Base-by-base conservation (phyloP, 805 yeast genomes). In the Cyberlindnera saturnus region DNA sequence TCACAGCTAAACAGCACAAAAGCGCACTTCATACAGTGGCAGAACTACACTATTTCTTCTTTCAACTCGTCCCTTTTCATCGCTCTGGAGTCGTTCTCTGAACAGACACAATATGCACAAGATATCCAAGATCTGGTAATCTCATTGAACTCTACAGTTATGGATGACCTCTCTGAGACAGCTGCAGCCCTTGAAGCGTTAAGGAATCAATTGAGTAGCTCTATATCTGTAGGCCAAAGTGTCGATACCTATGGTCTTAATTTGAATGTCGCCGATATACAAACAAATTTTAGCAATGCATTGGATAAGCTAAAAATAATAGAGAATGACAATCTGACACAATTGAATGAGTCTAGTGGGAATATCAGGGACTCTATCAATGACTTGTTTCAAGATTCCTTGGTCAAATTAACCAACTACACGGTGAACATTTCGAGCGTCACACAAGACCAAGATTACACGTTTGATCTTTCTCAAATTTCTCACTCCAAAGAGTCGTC, bases 201-300 rank as follows among this genome's bases (percentile, higher is more conserved):
- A 1, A 40, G 38, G 23, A 6, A 34, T 11, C 36, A 42, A 13
- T 30, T 47, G 19, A 26, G 17, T 20, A 34, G 39, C 6, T 35
- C 51, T 1, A 3, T 47, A 35, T 37, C 45, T 8, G 32, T 47
- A 6, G 48, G 48, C 1, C 16, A 32, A 3, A 33, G 32, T 17
- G 13, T 47, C 6, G 40, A 47, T 32, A 20, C 39, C 5, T 15
- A 18, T 37, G 40, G 23, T 11, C n/a, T 43, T 28, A 28, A n/a
- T 18, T 36, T 46, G 20, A 29, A 43, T 34, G 30, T 36, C n/a
- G 6, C 28, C 14, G 33, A 23, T 10, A n/a, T 42, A n/a, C 28
- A 20, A 9, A 9, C 11, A 13, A 32, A 38, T 3, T 39, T 42
- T 18, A 18, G n/a, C 4, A 11, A 14, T 7, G 7, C 32, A 7